phyloP scores from a whole-genome alignment of 2,329 filamentous ascomycete genomes.

The Uncinocarpus reesii region DNA sequence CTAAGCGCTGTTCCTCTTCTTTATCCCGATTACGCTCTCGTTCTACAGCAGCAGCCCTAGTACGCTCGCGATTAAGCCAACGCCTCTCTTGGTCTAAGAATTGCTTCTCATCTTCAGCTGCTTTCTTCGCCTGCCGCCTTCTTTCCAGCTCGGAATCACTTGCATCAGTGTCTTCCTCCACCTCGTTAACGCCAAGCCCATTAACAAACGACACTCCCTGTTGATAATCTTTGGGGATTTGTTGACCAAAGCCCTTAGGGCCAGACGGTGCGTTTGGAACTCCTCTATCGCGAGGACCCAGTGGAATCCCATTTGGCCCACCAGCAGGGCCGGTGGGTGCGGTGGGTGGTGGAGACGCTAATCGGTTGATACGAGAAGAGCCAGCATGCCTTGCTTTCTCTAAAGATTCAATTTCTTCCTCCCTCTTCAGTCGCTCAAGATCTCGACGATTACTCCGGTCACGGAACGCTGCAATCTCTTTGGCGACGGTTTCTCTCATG shows the following conservation, averaged over 20 bases:
- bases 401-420: constrained; percentile 84
- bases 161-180: constrained; percentile 79
- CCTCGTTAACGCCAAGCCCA: constrained; percentile 57
- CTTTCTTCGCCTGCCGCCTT: constrained; percentile 58
- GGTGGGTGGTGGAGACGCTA: constrained; percentile 59
- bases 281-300: constrained; percentile 59
- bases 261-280: constrained; percentile 66
- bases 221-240: constrained; percentile 61
- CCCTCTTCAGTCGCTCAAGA: constrained; percentile 71
- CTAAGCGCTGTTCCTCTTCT: constrained; percentile 57
- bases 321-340: constrained; percentile 53
- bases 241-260: constrained; percentile 51
- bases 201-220: constrained; percentile 76
- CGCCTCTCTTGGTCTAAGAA: constrained; percentile 79
- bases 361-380: constrained; percentile 49
- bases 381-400: constrained; percentile 65
- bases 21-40: constrained; percentile 73
- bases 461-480: constrained; percentile 87
- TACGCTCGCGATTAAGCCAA: constrained; percentile 82
- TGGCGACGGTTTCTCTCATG: constrained; percentile 88
- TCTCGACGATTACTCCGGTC: constrained; percentile 84
- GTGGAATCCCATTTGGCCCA: constrained; percentile 62
- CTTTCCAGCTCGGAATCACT: constrained; percentile 77
- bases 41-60: constrained; percentile 71
- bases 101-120: constrained; percentile 65